Evolutionary conservation across 2,329 filamentous ascomycete species (phyloP).

Genomic region (Fusarium mangiferae): DNA sequence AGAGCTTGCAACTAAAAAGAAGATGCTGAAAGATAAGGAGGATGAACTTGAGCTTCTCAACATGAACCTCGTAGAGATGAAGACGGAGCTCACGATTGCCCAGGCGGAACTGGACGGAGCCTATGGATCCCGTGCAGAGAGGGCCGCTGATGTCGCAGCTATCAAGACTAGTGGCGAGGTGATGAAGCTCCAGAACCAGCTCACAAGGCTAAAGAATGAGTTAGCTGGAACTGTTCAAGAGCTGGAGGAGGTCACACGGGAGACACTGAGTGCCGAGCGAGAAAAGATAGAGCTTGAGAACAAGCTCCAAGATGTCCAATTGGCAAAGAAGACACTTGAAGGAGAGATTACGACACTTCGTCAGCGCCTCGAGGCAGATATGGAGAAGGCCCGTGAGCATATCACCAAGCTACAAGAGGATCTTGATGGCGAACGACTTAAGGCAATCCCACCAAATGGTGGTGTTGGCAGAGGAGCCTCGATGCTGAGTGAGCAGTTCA

Average conservation of each 20-base stretch:
- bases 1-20: slow-evolving; percentile 50
- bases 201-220: slow-evolving; percentile 62
- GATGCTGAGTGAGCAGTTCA: slow-evolving; percentile 67
- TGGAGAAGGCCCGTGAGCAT: slow-evolving; percentile 50
- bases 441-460: slow-evolving; percentile 50
- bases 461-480: slow-evolving; percentile 56
- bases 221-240: slow-evolving; percentile 62
- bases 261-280: slow-evolving; percentile 61
- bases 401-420: slow-evolving; percentile 60
- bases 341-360: slow-evolving; percentile 42
- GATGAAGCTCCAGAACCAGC: slow-evolving; percentile 57
- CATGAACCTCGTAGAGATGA: slow-evolving; percentile 65
- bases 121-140: slow-evolving; percentile 68
- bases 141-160: slow-evolving; percentile 67
- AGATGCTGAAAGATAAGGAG: slow-evolving; percentile 60
- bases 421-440: slow-evolving; percentile 62
- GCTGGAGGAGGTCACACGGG: slow-evolving; percentile 63
- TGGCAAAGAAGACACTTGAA: slow-evolving; percentile 34
- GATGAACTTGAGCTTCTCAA: slow-evolving; percentile 62
- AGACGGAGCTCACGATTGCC: slow-evolving; percentile 70
- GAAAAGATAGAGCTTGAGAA: slow-evolving; percentile 58
- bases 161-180: slow-evolving; percentile 61
- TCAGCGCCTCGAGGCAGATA: slow-evolving; percentile 54
- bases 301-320: slow-evolving; percentile 48
- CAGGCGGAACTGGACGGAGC: slow-evolving; percentile 71